Evolutionary conservation across 2,329 filamentous ascomycete genomes (phyloP), one percentile per base, ranked within the genome.

Genomic region (Cercospora sp.): DNA sequence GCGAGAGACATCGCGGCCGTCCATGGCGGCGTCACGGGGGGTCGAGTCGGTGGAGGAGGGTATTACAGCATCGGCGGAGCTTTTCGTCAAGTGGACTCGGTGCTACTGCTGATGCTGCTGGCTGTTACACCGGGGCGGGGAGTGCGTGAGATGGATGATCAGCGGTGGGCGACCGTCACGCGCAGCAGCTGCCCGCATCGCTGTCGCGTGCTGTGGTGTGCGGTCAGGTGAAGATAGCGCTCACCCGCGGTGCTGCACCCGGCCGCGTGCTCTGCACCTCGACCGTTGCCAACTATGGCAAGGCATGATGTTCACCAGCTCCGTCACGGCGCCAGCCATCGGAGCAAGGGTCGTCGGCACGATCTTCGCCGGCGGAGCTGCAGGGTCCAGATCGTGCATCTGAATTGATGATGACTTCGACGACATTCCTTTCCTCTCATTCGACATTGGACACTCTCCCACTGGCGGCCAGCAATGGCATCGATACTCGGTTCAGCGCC

Each of bases 401-500:
- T 16, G 12, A 26, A 55, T 51, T 28, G 30, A 31, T 42, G 61
- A 63, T 63, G 61, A 63, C 61, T 63, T 67, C 33, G 39, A 63
- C 61, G 10, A 33, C 23, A 36, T 48, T 5, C 28, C 8, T 5
- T 26, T 48, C 9, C 30, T 45, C 31, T 20, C 48, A 20, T 55
- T 63, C 48, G 28, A 33, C 30, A 36, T 36, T 18, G 55, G 10
- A 18, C 10, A 5, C 28, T 6, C 61, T 33, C 16, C 33, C 61
- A 26, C n/a, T 23, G 26, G 28, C 30, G 31, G 36, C 58, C 60
- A 53, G 18, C 48, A 6, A 75, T 75, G 74, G 69, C 73, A 10
- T 68, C 73, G 1, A 65, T 69, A 3, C 36, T 68, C 36, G 64
- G 51, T 23, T 63, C 72, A 45, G 70, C 74, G 57, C 70, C 74